phyloP scores from a whole-genome alignment of 176 grass and related monocot genomes.

The Hordeum marinum region DNA sequence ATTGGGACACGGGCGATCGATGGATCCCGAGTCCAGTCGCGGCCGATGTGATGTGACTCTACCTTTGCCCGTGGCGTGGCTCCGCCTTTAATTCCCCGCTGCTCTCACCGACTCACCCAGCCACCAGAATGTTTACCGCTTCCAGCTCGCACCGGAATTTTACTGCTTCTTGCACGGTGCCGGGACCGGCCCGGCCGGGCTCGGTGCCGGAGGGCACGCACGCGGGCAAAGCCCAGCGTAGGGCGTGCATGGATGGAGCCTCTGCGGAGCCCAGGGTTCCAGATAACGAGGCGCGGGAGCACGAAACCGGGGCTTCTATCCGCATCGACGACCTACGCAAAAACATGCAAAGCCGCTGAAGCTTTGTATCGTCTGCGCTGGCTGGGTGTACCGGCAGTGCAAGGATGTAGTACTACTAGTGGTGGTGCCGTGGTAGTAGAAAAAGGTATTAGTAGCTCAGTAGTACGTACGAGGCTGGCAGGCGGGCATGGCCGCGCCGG shows the following conservation, averaged over 20 bases:
- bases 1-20: not conserved
- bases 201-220: not conserved
- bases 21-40: not conserved
- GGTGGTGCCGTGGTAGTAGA: not conserved
- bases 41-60: slow-evolving; percentile 29
- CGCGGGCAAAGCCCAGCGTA: not conserved
- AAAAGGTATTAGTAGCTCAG: not conserved
- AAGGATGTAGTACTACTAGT: not conserved
- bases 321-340: not conserved
- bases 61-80: not conserved
- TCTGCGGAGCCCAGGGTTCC: not conserved
- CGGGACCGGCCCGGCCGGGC: not conserved
- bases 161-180: not conserved
- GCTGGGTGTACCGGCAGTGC: not conserved
- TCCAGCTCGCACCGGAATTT: not conserved
- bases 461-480: not conserved
- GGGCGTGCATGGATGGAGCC: not conserved
- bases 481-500: not conserved
- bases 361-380: not conserved
- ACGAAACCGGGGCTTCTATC: not conserved
- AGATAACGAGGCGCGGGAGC: not conserved
- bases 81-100: slow-evolving; percentile 1
- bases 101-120: not conserved
- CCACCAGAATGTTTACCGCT: slow-evolving; percentile 1
- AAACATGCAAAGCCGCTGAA: not conserved